Base-by-base conservation (phyloP, 805 yeast species). In the Citeromyces matritensis region DNA sequence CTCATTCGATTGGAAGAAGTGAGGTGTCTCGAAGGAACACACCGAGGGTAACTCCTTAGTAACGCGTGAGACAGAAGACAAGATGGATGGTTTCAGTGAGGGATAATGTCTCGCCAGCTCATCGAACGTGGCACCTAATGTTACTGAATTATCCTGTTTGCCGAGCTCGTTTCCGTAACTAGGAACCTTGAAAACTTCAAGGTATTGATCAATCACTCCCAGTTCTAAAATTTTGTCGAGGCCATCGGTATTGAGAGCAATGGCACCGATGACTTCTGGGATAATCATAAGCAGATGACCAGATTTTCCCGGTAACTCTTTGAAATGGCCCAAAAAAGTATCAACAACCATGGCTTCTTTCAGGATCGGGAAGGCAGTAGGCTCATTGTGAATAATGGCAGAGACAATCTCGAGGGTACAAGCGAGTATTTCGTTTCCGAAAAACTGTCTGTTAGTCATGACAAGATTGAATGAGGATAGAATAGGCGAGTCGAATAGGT, bases 41-140 rank as follows among this genome's bases (percentile, higher is more conserved):
- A 43, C 40, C 0, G 29, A 34, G 0, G 79, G 71, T 6, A 73
- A 47, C 6, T 55, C 49, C 15, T 57, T 50, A 1, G 76, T 55
- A n/a, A 75, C 39, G 0, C 43, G 40, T 2, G 58, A 52, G 30
- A 74, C 53, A 32, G 70, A 69, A 3, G 58, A 51, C 31, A 69
- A 50, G 14, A 85, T 70, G 0, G 53, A 43, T 0, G 79, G 74
- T 31, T 79, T 73, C 37, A 84, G 57, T 2, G 65, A 71, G 1
- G 94, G 82, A 44, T 81, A 83, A 45, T 86, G 95, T 44, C 95
- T 66, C 2, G 81, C 73, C 30, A 85, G 53, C 41, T 82, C 93
- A 45, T 85, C 95, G 42, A 85, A 62, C 0, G 77, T 63, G 17
- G 66, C 57, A 2, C 93, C 94, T 11, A 82, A 47, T 21, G 62